Conservation (phyloP, 176 grass and related monocot genomes). For the Zoysia pacifica region DNA sequence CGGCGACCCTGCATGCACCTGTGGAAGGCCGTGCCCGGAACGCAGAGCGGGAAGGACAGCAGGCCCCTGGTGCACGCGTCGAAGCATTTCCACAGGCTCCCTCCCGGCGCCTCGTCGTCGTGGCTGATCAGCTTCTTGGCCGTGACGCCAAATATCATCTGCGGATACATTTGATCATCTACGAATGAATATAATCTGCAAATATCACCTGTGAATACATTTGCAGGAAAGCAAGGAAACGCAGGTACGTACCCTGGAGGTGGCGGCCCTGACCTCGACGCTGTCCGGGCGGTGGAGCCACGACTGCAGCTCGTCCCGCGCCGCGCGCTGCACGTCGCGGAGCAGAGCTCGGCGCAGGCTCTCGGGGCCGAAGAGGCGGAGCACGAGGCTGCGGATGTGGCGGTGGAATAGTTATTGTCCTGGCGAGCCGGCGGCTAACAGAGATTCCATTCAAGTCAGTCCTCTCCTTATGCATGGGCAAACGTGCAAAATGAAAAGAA, state of each 20-base stretch:
- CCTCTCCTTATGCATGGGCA: too few relatives aligned
- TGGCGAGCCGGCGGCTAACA: too few relatives aligned
- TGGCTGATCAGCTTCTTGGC: slow-evolving; percentile 66
- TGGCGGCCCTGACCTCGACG: slow-evolving; percentile 49
- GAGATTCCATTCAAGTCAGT: too few relatives aligned
- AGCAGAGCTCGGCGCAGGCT: slow-evolving; percentile 37
- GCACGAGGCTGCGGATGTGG: slow-evolving; percentile 45
- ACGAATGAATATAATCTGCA: too few relatives aligned
- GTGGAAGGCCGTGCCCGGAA: slow-evolving; percentile 57
- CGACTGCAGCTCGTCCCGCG: slow-evolving; percentile 26
- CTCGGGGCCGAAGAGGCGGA: slow-evolving; percentile 52
- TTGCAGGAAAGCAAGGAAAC: too few relatives aligned
- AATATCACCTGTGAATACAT: too few relatives aligned
- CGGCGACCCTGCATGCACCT: slow-evolving; percentile 34
- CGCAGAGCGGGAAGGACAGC: slow-evolving; percentile 45
- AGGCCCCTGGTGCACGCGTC: slow-evolving; percentile 50
- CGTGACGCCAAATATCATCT: slow-evolving; percentile 69
- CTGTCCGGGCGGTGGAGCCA: slow-evolving; percentile 25
- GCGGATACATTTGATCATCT: too few relatives aligned
- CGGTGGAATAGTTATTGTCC: slow-evolving; percentile 28
- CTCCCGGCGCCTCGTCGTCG: slow-evolving; percentile 23
- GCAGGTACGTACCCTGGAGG: slow-evolving; percentile 38
- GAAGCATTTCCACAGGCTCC: slow-evolving; percentile 49
- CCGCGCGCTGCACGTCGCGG: slow-evolving; percentile 31
- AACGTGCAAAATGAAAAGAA: too few relatives aligned